These are phyloP conservation scores for Rhizopogon roseolus DNA, from an alignment of 768 basidiomycete species.

Conservation along the genomic window DNA sequence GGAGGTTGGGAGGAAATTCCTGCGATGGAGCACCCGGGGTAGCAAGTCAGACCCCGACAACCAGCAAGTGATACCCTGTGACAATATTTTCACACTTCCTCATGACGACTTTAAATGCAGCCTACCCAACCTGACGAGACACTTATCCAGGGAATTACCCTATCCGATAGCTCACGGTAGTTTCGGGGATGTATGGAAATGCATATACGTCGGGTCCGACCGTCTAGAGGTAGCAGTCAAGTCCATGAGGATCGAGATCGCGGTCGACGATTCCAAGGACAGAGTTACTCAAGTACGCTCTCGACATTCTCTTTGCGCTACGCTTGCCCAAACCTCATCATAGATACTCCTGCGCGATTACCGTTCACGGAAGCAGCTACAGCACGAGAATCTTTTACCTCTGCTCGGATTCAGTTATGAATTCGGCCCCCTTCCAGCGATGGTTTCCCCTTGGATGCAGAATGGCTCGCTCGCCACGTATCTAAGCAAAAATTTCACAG, in stretches of 20 bases:
- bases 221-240: not conserved
- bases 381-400: slow-evolving; percentile 23
- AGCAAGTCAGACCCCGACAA: not conserved
- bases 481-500: slow-evolving; percentile 11
- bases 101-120: not conserved
- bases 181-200: slow-evolving; percentile 6
- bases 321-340: not conserved
- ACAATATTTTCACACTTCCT: not conserved
- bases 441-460: slow-evolving; percentile 32
- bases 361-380: slow-evolving; percentile 21
- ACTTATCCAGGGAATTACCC: not conserved
- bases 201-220: not conserved
- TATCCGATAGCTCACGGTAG: not conserved
- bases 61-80: not conserved
- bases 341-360: slow-evolving; percentile 13
- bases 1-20: not conserved
- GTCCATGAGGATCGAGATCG: not conserved
- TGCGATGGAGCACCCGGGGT: not conserved
- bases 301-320: not conserved
- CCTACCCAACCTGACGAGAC: not conserved
- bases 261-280: not conserved
- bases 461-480: slow-evolving; percentile 21
- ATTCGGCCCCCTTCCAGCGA: slow-evolving; percentile 24
- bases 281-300: not conserved
- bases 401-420: slow-evolving; percentile 23